phyloP scores from a whole-genome alignment of 1,139 yeast genomes.

The Magnusiomyces sp. region DNA sequence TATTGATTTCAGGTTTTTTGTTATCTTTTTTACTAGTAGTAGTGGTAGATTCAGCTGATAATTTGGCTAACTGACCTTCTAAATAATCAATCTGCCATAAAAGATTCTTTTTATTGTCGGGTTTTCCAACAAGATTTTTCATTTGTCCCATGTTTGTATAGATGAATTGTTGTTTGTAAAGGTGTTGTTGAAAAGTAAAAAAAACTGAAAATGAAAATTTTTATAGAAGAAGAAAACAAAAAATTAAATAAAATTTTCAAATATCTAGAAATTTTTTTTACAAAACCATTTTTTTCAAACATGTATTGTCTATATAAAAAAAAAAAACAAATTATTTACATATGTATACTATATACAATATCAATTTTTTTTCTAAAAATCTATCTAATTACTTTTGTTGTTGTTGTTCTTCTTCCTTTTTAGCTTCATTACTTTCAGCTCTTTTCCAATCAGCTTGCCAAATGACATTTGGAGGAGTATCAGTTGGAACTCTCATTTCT shows the following conservation, averaged over 20 bases:
- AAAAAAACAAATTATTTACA: neutral
- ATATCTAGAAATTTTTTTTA: neutral
- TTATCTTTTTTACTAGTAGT: no score
- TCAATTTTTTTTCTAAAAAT: no score
- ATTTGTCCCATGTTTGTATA: constrained; percentile 2
- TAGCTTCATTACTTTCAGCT: constrained; percentile 6
- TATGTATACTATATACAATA: no score
- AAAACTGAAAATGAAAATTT: constrained; percentile 1
- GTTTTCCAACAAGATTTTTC: neutral
- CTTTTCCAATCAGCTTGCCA: constrained; percentile 65
- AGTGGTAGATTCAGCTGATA: no score
- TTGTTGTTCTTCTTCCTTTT: neutral
- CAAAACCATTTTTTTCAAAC: no score
- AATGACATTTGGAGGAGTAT: constrained; percentile 74
- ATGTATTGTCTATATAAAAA: no score
- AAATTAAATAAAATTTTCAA: neutral
- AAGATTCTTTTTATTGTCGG: constrained; percentile 27
- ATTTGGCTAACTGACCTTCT: constrained; percentile 29
- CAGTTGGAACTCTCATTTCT: constrained; percentile 82
- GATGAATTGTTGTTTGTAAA: neutral
- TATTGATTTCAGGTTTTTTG: no score
- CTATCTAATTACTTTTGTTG: neutral
- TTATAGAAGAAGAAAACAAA: neutral
- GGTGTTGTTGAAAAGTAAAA: neutral
- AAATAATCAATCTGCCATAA: constrained; percentile 33